These are phyloP conservation scores for Saccharomyces hybrid DNA, from an alignment of 1,139 yeast genomes.

Conservation along the genomic window DNA sequence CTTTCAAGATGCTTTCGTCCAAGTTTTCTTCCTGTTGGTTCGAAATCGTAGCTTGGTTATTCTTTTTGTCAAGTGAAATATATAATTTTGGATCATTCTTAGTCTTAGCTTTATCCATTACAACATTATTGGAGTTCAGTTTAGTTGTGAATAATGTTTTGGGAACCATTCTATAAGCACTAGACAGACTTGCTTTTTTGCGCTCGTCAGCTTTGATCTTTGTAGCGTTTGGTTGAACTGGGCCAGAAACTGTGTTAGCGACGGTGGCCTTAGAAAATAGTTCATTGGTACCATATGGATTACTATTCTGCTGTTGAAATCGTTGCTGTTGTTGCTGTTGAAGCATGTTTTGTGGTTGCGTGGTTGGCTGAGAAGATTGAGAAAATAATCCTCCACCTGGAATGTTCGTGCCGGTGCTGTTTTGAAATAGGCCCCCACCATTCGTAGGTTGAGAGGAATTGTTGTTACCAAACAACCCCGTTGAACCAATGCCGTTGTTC, in stretches of 20 bases:
- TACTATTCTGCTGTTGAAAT: slow-evolving; percentile 27
- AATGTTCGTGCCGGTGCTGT: background rate
- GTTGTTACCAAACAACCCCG: slow-evolving; percentile 28
- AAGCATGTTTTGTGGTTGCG: slow-evolving; percentile 11
- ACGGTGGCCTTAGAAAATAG: slow-evolving; percentile 38
- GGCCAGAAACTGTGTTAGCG: slow-evolving; percentile 24
- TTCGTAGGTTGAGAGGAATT: slow-evolving; percentile 9
- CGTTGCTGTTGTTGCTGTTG: slow-evolving; percentile 16
- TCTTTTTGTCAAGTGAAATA: background rate
- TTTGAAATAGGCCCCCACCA: slow-evolving; percentile 25
- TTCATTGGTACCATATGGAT: slow-evolving; percentile 70
- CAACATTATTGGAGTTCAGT: background rate
- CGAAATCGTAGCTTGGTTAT: background rate
- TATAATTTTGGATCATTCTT: background rate
- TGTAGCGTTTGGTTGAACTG: slow-evolving; percentile 46
- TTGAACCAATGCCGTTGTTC: slow-evolving; percentile 9
- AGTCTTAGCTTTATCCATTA: background rate
- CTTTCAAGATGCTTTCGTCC: slow-evolving; percentile 7
- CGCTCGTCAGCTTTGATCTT: slow-evolving; percentile 41
- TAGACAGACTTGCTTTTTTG: slow-evolving; percentile 46
- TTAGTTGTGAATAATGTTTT: slow-evolving; percentile 23
- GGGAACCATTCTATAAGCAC: slow-evolving; percentile 45
- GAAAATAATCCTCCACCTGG: background rate
- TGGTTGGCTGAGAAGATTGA: slow-evolving; percentile 4
- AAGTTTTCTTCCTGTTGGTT: background rate